phyloP scores from a whole-genome alignment of 805 yeast species.

The Candida jianshihensis region DNA sequence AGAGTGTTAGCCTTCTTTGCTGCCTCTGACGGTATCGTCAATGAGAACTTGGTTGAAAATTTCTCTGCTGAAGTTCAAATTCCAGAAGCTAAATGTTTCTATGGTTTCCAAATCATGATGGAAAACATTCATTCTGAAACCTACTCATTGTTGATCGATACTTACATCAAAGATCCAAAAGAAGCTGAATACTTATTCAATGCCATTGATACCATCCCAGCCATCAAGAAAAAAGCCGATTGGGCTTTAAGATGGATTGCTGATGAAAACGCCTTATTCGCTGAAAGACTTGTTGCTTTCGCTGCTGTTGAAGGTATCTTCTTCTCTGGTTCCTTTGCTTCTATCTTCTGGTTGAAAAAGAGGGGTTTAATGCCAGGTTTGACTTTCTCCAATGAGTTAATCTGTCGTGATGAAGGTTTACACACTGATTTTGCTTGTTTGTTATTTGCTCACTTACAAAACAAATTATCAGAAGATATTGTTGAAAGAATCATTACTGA shows the following conservation, averaged over 20 bases:
- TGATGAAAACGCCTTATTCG: slow-evolving; percentile 82
- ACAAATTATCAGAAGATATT: slow-evolving; percentile 75
- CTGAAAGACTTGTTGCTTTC: slow-evolving; percentile 94
- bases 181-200: slow-evolving; percentile 87
- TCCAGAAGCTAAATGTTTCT: slow-evolving; percentile 97
- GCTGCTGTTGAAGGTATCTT: slow-evolving; percentile 99
- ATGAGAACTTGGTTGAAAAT: slow-evolving; percentile 95
- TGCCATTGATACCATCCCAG: slow-evolving; percentile 94
- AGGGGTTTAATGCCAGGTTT: slow-evolving; percentile 99
- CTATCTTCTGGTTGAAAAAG: slow-evolving; percentile 98
- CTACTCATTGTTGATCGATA: slow-evolving; percentile 87
- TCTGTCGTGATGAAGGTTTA: slow-evolving; percentile 97
- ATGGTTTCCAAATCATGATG: slow-evolving; percentile 99
- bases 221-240: slow-evolving; percentile 94
- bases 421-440: slow-evolving; percentile 98
- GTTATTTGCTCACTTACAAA: slow-evolving; percentile 84
- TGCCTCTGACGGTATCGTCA: slow-evolving; percentile 97
- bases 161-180: slow-evolving; percentile 93
- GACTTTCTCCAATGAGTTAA: slow-evolving; percentile 94
- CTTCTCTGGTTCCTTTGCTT: slow-evolving; percentile 97
- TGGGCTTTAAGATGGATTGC: slow-evolving; percentile 98
- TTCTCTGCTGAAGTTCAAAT: slow-evolving; percentile 95
- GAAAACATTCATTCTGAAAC: slow-evolving; percentile 98
- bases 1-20: slow-evolving; percentile 96
- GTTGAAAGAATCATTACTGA: slow-evolving; percentile 86